Evolutionary conservation across 768 basidiomycete genomes (phyloP), one percentile per base, ranked within the genome.

Genomic region (Gymnopilus dilepis): DNA sequence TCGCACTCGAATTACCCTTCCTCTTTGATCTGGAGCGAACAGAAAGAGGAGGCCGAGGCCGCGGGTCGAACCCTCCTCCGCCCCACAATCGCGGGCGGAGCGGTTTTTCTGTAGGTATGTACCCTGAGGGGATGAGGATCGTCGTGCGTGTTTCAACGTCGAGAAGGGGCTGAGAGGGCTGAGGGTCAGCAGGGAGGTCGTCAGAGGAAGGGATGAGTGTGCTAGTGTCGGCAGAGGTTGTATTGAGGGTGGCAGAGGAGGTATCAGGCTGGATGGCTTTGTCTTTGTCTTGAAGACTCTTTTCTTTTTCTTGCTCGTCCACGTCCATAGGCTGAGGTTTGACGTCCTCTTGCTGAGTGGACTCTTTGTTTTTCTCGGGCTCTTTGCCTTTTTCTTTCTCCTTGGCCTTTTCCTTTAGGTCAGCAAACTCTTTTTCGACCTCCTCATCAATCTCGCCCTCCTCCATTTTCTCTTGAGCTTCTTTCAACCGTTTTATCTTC

Each of bases 51-150:
- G 67, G 67, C 13, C 70, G 60, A 4, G 66, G 68, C 3, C 65
- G 58, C 30, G 55, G 83, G 64, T 63, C 80, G 69, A 65, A 79
- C 34, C 82, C 71, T 6, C 87, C 89, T 21, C 87, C 89, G 54
- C 90, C 90, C 90, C 90, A 91, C 19, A 91, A 78, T n/a, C 81
- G 81, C 13, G 85, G 86, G 5, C 71, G 81, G 5, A 71, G 62
- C 12, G 88, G 88, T 54, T 83, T 80, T 48, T 80, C 74, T 13
- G 79, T 74, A 0, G 89, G 90, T 21, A 91, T 77, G 67, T 84
- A 83, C 1, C 82, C 80, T 22, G 78, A 75, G 0, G 90, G 88
- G 60, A 92, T 81, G 68, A 88, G 73, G 55, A 90, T 77, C 0
- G 86, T 84, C 28, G 83, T 78, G 1, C 77, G 76, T 0, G 81